Conservation (phyloP, 2,329 filamentous ascomycete species). For the Cordyceps sp. region DNA sequence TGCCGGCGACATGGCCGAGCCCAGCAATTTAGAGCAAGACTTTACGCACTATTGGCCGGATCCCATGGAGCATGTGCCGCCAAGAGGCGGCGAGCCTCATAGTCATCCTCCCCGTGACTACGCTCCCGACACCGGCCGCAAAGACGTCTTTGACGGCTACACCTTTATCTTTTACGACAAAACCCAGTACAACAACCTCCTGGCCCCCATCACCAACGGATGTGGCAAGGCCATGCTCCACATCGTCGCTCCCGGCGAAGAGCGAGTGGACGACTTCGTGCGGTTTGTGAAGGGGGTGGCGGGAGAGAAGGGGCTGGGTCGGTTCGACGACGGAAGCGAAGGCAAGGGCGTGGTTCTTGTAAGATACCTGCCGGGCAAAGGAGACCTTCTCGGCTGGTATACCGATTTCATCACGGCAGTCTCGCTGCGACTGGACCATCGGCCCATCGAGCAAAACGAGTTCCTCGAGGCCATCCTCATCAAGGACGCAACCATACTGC, state of each 20-base stretch:
- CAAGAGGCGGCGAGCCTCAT: conserved; percentile 58
- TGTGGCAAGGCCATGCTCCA: conserved; percentile 66
- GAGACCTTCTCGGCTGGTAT: conserved; percentile 46
- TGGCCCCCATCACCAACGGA: conserved; percentile 59
- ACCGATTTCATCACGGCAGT: conserved; percentile 51
- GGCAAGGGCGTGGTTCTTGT: conserved; percentile 66
- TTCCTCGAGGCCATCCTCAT: conserved; percentile 79
- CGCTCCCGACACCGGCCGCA: conserved; percentile 47
- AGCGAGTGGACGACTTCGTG: conserved; percentile 59
- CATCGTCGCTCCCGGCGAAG: conserved; percentile 42
- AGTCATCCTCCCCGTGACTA: conserved; percentile 53
- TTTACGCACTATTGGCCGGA: conserved; percentile 70
- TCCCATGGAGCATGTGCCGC: conserved; percentile 53
- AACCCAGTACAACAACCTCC: conserved; percentile 58
- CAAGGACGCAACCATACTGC: conserved; percentile 59
- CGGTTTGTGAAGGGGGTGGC: conserved; percentile 59
- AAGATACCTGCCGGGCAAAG: conserved; percentile 45
- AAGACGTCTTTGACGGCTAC: conserved; percentile 67
- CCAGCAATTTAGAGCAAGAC: conserved; percentile 53
- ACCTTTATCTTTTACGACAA: conserved; percentile 76
- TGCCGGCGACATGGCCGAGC: conserved; percentile 28
- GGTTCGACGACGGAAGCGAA: conserved; percentile 44
- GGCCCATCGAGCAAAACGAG: conserved; percentile 75
- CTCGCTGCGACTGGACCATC: conserved; percentile 58
- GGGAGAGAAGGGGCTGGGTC: conserved; percentile 54